These are phyloP conservation scores for Globisporangium alternatum DNA, from an alignment of 352 stramenopile species.

Conservation along the genomic window DNA sequence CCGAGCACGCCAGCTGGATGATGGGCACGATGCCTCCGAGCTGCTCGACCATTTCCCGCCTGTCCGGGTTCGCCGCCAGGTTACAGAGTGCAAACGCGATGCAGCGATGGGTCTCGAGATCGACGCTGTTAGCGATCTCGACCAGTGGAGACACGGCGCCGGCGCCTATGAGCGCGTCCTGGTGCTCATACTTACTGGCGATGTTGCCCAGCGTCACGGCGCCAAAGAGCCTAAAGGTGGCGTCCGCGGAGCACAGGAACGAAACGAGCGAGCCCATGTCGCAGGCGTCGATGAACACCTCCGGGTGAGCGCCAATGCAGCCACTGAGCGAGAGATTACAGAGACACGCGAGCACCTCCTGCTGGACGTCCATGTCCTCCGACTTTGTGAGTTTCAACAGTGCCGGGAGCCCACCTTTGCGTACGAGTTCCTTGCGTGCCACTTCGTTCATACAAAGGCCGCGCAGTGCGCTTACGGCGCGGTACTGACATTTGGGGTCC, in stretches of 20 bases:
- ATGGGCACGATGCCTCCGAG: conserved; percentile 92
- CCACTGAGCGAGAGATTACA: conserved; percentile 96
- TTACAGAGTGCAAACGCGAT: conserved; percentile 97
- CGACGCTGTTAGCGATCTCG: conserved; percentile 88
- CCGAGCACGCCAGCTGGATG: conserved; percentile 92
- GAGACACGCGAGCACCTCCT: conserved; percentile 95
- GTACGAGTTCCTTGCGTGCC: conserved; percentile 89
- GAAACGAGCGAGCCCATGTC: conserved; percentile 90
- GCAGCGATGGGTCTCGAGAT: conserved; percentile 94
- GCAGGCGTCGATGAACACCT: conserved; percentile 87
- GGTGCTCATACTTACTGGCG: conserved; percentile 69
- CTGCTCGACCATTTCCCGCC: conserved; percentile 90
- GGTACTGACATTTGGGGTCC: conserved; percentile 85
- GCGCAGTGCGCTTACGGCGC: conserved; percentile 88
- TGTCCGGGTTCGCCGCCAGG: conserved; percentile 84
- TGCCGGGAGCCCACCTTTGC: conserved; percentile 75
- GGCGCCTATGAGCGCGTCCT: conserved; percentile 77
- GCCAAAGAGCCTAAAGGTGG: conserved; percentile 94
- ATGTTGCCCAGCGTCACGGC: conserved; percentile 96
- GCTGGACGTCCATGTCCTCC: conserved; percentile 93
- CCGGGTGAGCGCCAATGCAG: conserved; percentile 90
- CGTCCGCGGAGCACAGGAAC: conserved; percentile 94
- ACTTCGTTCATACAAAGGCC: conserved; percentile 89
- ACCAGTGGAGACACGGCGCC: conserved; percentile 91
- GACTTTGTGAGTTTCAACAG: conserved; percentile 90